Conservation (phyloP, 176 grass and related monocot species). For the Miscanthus lutarioriparius region DNA sequence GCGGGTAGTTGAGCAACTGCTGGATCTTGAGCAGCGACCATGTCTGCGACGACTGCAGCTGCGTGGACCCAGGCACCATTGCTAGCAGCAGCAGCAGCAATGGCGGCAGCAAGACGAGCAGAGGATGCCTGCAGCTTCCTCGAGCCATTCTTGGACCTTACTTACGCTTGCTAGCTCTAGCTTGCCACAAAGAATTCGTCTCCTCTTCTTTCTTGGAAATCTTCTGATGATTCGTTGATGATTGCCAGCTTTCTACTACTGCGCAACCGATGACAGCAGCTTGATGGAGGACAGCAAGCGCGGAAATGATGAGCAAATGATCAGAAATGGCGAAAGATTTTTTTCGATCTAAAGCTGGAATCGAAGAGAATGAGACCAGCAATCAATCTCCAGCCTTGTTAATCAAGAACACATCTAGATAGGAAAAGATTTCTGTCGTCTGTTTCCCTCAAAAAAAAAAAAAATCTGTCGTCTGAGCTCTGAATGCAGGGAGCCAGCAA, state of each 20-base stretch:
- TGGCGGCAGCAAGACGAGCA: conserved; percentile 56
- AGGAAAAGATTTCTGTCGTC: neutral
- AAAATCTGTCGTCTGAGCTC: neutral
- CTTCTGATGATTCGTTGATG: neutral
- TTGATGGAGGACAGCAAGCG: neutral
- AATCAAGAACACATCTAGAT: conserved; percentile 1
- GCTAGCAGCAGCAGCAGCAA: conserved; percentile 48
- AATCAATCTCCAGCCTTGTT: neutral
- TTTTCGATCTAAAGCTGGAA: neutral
- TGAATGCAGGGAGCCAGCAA: conserved; percentile 23
- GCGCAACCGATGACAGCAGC: neutral
- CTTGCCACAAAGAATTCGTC: neutral
- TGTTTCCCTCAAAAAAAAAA: no score
- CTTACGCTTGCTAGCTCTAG: neutral
- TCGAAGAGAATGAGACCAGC: neutral
- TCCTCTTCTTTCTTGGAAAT: neutral
- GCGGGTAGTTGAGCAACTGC: conserved; percentile 70
- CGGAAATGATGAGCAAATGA: conserved; percentile 15
- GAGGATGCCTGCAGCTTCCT: conserved; percentile 14
- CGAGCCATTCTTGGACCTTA: conserved; percentile 14
- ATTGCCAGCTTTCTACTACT: neutral
- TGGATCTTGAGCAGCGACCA: conserved; percentile 94
- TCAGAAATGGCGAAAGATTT: neutral
- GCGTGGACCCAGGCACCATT: conserved; percentile 50
- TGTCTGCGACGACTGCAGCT: conserved; percentile 78